Percentiles rank a stretch among this genome's conserved stretches.
Evolutionary conservation across 768 basidiomycete genomes (phyloP).

Genomic region (Xerocomellus dryophilus): DNA sequence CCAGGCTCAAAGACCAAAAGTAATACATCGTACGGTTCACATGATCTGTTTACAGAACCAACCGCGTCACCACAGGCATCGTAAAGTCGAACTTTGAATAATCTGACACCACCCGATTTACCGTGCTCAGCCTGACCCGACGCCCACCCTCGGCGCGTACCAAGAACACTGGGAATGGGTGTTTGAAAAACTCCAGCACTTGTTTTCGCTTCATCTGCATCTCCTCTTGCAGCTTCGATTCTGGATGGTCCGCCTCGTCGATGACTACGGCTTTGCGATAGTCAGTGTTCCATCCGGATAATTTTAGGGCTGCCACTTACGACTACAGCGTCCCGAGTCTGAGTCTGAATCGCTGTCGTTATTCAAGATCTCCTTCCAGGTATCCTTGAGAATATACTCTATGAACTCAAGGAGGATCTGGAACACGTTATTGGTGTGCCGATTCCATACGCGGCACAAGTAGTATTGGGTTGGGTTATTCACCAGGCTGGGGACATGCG

Average conservation of each 20-base stretch:
- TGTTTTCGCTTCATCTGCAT: constrained; percentile 17
- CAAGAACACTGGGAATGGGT: constrained; percentile 17
- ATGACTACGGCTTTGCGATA: neutral
- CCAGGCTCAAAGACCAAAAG: too few species aligned
- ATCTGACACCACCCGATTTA: constrained; percentile 3
- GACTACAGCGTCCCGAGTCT: neutral
- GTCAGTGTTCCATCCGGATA: neutral
- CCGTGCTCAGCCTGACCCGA: constrained; percentile 19
- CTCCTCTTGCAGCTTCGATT: constrained; percentile 8
- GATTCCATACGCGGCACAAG: constrained; percentile 24
- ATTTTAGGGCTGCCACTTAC: constrained; percentile 1
- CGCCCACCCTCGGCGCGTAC: constrained; percentile 12
- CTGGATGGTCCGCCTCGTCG: neutral
- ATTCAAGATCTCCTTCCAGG: neutral
- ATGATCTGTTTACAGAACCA: constrained; percentile 9
- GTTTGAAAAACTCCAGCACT: constrained; percentile 16
- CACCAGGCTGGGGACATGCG: neutral
- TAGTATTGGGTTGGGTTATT: constrained; percentile 10
- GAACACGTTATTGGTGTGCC: constrained; percentile 12
- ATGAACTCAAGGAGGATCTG: constrained; percentile 18
- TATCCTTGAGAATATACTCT: constrained; percentile 9
- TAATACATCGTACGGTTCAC: neutral
- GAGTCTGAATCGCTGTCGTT: neutral
- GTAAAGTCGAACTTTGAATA: constrained; percentile 18
- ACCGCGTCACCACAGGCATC: constrained; percentile 16